Evolutionary conservation across 179 eudicot genomes (phyloP).

Genomic region (Spinacia oleracea): DNA sequence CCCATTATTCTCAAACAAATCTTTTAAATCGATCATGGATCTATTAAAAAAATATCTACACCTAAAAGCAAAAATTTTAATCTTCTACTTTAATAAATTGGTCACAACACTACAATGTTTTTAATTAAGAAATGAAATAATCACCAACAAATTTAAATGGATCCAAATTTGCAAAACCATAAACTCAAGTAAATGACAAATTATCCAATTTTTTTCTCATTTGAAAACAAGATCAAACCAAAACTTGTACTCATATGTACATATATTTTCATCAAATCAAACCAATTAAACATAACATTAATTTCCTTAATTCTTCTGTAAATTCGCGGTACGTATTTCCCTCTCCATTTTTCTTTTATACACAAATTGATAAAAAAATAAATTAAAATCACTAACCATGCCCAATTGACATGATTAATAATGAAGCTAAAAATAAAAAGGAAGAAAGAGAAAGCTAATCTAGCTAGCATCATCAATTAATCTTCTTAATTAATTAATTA

Average conservation of each 20-base stretch:
- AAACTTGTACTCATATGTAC: not conserved
- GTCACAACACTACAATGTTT: too few relatives aligned
- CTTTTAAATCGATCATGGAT: too few relatives aligned
- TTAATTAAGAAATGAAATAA: too few relatives aligned
- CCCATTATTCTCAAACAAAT: too few relatives aligned
- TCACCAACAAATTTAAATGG: too few relatives aligned
- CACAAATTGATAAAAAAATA: conserved; percentile 1
- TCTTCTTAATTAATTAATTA: not conserved
- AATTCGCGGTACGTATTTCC: not conserved
- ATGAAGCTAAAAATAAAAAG: not conserved
- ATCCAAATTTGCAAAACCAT: not conserved
- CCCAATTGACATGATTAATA: not conserved
- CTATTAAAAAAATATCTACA: too few relatives aligned
- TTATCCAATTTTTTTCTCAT: not conserved
- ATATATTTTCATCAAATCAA: not conserved
- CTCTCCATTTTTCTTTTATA: conserved; percentile 15
- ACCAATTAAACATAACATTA: not conserved
- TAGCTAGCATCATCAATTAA: too few relatives aligned
- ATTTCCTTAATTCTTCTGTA: not conserved
- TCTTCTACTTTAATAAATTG: too few relatives aligned
- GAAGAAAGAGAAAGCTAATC: conserved; percentile 8
- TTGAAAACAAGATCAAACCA: not conserved
- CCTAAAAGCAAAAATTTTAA: too few relatives aligned
- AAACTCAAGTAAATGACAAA: not conserved
- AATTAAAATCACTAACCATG: not conserved